Conservation (phyloP, 805 yeast species). For the Teunomyces cretensis region DNA sequence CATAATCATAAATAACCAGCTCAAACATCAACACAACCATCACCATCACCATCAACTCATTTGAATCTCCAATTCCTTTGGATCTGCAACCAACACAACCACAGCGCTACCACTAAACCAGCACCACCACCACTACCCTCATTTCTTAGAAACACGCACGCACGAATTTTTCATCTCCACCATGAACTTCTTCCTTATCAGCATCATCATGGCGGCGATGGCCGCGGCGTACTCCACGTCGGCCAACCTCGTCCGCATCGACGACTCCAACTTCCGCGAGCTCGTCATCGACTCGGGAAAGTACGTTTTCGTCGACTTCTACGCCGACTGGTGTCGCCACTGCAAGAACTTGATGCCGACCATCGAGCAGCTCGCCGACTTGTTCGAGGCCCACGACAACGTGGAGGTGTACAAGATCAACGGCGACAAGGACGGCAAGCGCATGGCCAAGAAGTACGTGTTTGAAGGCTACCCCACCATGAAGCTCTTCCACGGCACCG, state of each 20-base stretch:
- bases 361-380: constrained; percentile 31
- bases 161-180: constrained; percentile 1
- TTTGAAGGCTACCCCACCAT: constrained; percentile 67
- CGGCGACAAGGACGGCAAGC: constrained; percentile 55
- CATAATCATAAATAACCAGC: too few species aligned
- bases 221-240: constrained; percentile 12
- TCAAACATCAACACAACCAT: too few species aligned
- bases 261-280: constrained; percentile 52
- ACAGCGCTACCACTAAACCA: too few species aligned
- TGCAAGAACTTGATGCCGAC: constrained; percentile 58
- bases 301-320: constrained; percentile 47
- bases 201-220: not conserved
- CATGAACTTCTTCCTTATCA: constrained; percentile 7
- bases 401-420: constrained; percentile 56
- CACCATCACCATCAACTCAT: too few species aligned
- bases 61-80: too few species aligned
- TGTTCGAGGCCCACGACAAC: constrained; percentile 29
- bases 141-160: too few species aligned
- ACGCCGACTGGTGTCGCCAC: constrained; percentile 74
- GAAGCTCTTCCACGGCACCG: constrained; percentile 52
- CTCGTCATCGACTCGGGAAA: constrained; percentile 56
- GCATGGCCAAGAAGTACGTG: constrained; percentile 49
- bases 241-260: constrained; percentile 40
- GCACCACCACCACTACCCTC: too few species aligned
- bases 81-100: too few species aligned